phyloP scores from a whole-genome alignment of 192 early-diverging fungal genomes.

The Podila minutissima region DNA sequence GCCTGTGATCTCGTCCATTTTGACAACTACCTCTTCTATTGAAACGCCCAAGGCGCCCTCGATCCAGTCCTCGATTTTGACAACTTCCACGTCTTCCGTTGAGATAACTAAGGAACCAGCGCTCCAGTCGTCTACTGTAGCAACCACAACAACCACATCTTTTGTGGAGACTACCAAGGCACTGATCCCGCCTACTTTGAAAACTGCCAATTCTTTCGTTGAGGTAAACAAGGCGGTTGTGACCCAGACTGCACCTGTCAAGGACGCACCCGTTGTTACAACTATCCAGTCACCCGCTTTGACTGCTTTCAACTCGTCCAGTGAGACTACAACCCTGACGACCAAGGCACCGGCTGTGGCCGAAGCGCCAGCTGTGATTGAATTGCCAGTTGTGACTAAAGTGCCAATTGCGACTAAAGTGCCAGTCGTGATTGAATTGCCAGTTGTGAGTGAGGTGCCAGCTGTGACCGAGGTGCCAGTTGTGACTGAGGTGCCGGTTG shows the following conservation, averaged over 20 bases:
- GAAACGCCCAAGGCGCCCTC: no score
- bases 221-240: not conserved
- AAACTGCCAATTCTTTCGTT: not conserved
- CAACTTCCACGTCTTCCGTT: no score
- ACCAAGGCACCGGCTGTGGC: not conserved
- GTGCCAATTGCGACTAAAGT: no score
- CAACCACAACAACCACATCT: not conserved
- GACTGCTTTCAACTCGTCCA: not conserved
- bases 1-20: no score
- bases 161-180: not conserved
- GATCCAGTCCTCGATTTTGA: no score
- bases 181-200: not conserved
- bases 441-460: no score
- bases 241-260: not conserved
- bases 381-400: no score
- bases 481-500: not conserved
- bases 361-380: no score
- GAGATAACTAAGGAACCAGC: no score
- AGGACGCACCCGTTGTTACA: not conserved
- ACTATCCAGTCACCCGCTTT: not conserved
- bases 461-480: no score
- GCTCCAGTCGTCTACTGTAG: not conserved
- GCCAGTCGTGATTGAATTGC: no score
- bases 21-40: no score
- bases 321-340: not conserved